phyloP scores from a whole-genome alignment of 805 yeast genomes.

The Nakazawaea populi region DNA sequence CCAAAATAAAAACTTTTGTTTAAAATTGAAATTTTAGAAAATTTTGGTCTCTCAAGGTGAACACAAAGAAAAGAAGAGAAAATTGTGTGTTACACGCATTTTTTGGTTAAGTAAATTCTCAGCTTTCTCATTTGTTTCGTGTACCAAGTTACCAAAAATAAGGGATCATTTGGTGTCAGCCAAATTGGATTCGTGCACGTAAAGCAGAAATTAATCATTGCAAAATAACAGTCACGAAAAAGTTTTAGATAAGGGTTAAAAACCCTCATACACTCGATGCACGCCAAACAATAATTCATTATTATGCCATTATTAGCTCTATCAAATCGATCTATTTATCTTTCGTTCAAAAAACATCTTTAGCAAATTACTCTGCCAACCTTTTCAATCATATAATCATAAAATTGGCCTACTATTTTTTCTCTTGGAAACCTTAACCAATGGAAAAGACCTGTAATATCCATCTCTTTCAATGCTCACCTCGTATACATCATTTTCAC shows the following conservation, averaged over 20 bases:
- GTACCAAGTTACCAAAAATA: too few relatives aligned
- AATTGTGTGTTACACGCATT: neutral
- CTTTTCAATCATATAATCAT: too few relatives aligned
- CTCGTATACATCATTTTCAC: constrained; percentile 8
- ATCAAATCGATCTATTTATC: neutral
- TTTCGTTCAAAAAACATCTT: too few relatives aligned
- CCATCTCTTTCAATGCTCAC: constrained; percentile 24
- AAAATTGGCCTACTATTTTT: neutral
- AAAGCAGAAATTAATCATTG: neutral
- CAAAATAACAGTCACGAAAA: neutral
- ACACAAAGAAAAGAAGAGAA: too few relatives aligned
- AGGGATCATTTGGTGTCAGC: neutral
- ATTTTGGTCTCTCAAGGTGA: neutral
- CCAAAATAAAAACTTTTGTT: constrained; percentile 2
- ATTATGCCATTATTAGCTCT: neutral
- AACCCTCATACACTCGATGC: neutral
- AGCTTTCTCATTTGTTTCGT: too few relatives aligned
- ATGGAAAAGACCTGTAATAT: constrained; percentile 44
- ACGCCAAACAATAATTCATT: neutral
- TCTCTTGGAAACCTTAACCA: constrained; percentile 17
- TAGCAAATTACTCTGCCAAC: too few relatives aligned
- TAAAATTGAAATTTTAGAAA: neutral
- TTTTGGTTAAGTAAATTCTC: neutral
- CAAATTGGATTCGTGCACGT: neutral
- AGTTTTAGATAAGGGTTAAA: neutral